Evolutionary conservation across 495 filamentous ascomycete genomes (phyloP), one percentile per base, ranked within the genome.

Genomic region (Xanthoparmelia taractica): DNA sequence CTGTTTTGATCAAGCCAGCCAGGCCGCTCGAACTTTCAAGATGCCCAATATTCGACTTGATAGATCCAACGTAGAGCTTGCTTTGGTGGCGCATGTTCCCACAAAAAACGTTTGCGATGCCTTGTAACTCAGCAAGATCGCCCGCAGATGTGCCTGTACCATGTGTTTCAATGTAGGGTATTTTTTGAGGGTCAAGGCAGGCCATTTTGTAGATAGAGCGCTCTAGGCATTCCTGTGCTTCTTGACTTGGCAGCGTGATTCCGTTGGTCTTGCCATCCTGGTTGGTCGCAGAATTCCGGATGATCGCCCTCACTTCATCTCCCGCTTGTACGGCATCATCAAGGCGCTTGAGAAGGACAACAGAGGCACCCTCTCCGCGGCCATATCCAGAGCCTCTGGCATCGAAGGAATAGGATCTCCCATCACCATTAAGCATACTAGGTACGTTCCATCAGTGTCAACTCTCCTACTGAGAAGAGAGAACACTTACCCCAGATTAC

Each of bases 251-350:
- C 15, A 73, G 65, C 2, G 73, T 76, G 52, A 80, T 77, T 4
- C 76, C 76, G 15, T 59, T 50, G 17, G 78, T 80, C 25, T 75
- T 79, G 15, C 83, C 84, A 71, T 87, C 84, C 64, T 85, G 71
- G n/a, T 77, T 76, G 25, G 67, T 62, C 5, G 65, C 73, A 0
- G 69, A 70, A 34, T 56, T 60, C 11, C 65, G 50, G 43, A 67
- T 58, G 8, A 69, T 60, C 38, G 75, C 78, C 4, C 77, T 72
- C 34, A 84, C 77, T 0, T 68, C 64, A 67, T 82, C 77, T 1
- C 62, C 61, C 37, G 78, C 74, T 18, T 63, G 60, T 4, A 81
- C 48, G 0, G 78, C 79, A 8, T 66, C 69, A 11, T 65, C 25
- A 8, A 80, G 50, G 7, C 67, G 74, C 61, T 81, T 81, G 11